Base-by-base conservation (phyloP, 768 basidiomycete species). In the Gyrodon lividus region DNA sequence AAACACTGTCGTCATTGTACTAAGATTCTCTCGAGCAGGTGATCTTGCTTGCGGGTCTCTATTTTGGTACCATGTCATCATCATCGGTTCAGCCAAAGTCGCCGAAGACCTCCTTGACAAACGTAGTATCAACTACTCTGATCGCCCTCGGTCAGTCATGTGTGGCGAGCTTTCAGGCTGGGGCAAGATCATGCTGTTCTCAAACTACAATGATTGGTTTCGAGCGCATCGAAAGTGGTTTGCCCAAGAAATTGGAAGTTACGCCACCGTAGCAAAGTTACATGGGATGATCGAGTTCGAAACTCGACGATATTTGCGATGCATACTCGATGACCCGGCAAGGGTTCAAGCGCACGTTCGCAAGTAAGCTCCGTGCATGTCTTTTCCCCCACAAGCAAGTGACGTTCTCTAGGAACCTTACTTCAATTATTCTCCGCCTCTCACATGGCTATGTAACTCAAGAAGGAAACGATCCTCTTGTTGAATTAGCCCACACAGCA, bases 31-130 rank as follows among this genome's bases (percentile, higher is more conserved):
- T 35, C 13, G 20, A 3, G 30, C 34, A 63, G 58, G 55, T 43
- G 57, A 61, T 33, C 49, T 60, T 38, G 51, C 54, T 4, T 60
- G 54, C 28, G 26, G 28, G 9, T 53, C 49, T 17, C 3, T 59
- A 4, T 46, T 56, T 4, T 55, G 57, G 38, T 51, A 75, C 52
- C 72, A 74, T 6, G 63, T 79, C 35, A 63, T 79, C 17, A 50
- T 79, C 34, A 58, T 81, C 6, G 77, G 77, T 47, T 73, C 77
- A 14, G 69, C 72, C 5, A 59, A 67, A 34, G 72, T 70, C 5
- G 69, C 74, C 7, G 57, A 61, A 16, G 78, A 80, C 17, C 64
- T 80, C 4, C 69, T 81, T 4, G 77, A 80, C 54, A 79, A 72
- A 49, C 70, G 75, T 26, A 66, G 74, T 20, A 52, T 56, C 28